phyloP scores from a whole-genome alignment of 192 early-diverging fungal species.

The Coemansia erecta region DNA sequence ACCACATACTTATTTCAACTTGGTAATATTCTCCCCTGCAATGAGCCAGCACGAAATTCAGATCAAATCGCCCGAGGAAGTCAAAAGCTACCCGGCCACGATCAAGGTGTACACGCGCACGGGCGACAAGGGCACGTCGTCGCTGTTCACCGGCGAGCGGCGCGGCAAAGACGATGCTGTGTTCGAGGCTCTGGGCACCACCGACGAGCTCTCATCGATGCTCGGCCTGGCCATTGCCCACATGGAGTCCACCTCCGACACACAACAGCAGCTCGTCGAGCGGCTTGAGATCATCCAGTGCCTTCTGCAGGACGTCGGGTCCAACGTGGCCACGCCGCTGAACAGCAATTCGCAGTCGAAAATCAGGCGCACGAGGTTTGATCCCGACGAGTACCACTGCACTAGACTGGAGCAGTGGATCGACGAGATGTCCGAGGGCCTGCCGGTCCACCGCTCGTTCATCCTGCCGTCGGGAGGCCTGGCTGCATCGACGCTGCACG shows the following conservation, averaged over 20 bases:
- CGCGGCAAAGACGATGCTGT: slow-evolving; percentile 82
- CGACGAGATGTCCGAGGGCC: slow-evolving; percentile 65
- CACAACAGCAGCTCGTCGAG: slow-evolving; percentile 18
- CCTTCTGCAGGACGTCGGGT: slow-evolving; percentile 83
- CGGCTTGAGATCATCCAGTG: slow-evolving; percentile 77
- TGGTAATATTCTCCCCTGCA: no score
- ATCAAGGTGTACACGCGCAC: slow-evolving; percentile 90
- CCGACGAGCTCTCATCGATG: slow-evolving; percentile 78
- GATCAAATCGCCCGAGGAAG: slow-evolving; percentile 39
- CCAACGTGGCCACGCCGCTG: slow-evolving; percentile 89
- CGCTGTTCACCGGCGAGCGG: slow-evolving; percentile 88
- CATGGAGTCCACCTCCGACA: slow-evolving; percentile 10
- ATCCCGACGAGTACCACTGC: slow-evolving; percentile 62
- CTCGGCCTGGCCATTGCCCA: slow-evolving; percentile 51
- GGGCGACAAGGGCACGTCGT: slow-evolving; percentile 89
- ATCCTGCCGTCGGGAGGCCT: slow-evolving; percentile 91
- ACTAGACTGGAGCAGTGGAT: slow-evolving; percentile 79
- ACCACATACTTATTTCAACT: no score
- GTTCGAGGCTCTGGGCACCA: slow-evolving; percentile 89
- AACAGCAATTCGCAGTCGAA: slow-evolving; percentile 56
- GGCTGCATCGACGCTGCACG: slow-evolving; percentile 77
- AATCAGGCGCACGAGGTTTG: slow-evolving; percentile 74
- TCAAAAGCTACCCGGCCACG: slow-evolving; percentile 47
- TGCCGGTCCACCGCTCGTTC: slow-evolving; percentile 79
- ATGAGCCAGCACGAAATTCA: slow-evolving; percentile 20